These are phyloP conservation scores for Candida ficus DNA, from an alignment of 805 yeast genomes.

Conservation along the genomic window DNA sequence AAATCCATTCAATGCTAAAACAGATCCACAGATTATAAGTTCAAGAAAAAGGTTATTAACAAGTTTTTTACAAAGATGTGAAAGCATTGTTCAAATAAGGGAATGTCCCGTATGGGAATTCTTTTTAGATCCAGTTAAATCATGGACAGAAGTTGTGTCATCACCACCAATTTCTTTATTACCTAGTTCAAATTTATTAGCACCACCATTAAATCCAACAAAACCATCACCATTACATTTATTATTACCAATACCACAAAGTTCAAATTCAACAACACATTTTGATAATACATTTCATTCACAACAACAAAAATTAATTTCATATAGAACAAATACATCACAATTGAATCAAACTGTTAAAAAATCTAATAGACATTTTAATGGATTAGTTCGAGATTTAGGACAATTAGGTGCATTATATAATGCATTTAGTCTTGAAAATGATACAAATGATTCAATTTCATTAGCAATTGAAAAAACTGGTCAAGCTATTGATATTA, in stretches of 20 bases:
- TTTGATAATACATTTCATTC: conserved; percentile 18
- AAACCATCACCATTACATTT: conserved; percentile 54
- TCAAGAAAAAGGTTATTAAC: conserved; percentile 72
- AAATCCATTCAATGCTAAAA: conserved; percentile 39
- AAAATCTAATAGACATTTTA: conserved; percentile 31
- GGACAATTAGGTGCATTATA: conserved; percentile 74
- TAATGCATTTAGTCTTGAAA: conserved; percentile 55
- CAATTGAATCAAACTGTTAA: conserved; percentile 19
- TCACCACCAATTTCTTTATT: conserved; percentile 50
- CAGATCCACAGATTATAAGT: conserved; percentile 44
- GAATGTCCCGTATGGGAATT: conserved; percentile 60
- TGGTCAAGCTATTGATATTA: conserved; percentile 82
- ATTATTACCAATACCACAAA: conserved; percentile 52
- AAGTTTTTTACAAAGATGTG: conserved; percentile 74
- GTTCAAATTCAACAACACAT: conserved; percentile 29
- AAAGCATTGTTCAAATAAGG: conserved; percentile 48
- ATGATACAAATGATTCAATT: conserved; percentile 23
- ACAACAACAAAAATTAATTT: conserved; percentile 23
- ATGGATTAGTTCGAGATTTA: conserved; percentile 57
- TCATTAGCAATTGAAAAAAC: conserved; percentile 69
- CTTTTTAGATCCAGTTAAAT: conserved; percentile 80
- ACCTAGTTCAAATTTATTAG: conserved; percentile 47
- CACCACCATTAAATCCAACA: conserved; percentile 59
- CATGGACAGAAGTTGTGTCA: conserved; percentile 71
- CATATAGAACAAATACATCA: conserved; percentile 21